Conservation (phyloP, 225 moss, liverwort and hornwort genomes). For the Climacium dendroides region DNA sequence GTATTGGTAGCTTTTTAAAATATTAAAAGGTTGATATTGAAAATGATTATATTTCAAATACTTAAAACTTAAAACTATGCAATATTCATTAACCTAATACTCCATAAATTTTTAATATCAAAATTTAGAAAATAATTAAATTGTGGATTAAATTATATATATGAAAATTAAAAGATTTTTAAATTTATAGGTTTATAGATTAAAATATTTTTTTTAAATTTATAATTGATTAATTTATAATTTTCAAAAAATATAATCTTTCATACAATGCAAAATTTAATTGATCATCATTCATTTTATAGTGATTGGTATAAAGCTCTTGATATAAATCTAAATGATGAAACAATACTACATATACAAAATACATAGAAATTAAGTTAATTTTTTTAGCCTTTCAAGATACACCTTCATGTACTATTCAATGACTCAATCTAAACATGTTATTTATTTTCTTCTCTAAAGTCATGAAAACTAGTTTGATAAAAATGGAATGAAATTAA, state of each 20-base stretch:
- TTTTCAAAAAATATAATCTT: neutral
- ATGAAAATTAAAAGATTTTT: neutral
- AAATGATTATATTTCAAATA: neutral
- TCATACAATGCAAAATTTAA: neutral
- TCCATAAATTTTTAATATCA: neutral
- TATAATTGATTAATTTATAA: neutral
- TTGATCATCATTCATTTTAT: neutral
- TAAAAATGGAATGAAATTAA: neutral
- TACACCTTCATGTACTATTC: neutral
- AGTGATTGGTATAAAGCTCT: neutral
- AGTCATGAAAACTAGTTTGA: neutral
- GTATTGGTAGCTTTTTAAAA: neutral
- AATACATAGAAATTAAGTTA: too few relatives aligned
- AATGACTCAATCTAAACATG: neutral
- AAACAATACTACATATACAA: too few relatives aligned
- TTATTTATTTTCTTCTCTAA: neutral
- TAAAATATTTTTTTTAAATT: neutral
- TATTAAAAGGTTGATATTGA: neutral
- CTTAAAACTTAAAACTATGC: neutral
- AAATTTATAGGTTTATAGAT: neutral
- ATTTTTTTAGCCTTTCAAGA: too few relatives aligned
- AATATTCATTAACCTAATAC: too few relatives aligned
- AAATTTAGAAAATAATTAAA: neutral
- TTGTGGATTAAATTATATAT: rapidly evolving
- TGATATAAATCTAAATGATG: neutral